Conservation (phyloP, 2,329 filamentous ascomycete species). For the Diaporthe nobilis region DNA sequence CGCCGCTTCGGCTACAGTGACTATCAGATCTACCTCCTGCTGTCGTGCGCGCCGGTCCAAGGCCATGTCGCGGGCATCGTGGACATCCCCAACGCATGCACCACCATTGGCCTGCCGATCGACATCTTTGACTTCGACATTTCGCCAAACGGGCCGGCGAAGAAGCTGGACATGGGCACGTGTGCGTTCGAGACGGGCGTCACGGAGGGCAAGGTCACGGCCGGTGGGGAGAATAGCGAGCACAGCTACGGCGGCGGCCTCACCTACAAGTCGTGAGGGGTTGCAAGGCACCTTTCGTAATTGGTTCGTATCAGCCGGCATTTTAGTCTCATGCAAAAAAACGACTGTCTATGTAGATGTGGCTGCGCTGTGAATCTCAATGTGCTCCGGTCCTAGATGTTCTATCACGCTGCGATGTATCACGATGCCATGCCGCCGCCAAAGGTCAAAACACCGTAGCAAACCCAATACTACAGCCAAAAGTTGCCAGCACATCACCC, state of each 20-base stretch:
- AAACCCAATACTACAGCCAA: neutral
- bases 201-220: conserved; percentile 58
- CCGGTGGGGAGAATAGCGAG: conserved; percentile 62
- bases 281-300: neutral
- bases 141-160: conserved; percentile 71
- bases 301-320: neutral
- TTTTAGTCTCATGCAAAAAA: neutral
- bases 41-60: conserved; percentile 89
- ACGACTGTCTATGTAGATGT: neutral
- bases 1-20: conserved; percentile 78
- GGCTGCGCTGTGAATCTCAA: neutral
- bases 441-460: neutral
- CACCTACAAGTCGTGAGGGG: conserved; percentile 57
- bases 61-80: conserved; percentile 92
- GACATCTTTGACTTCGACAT: conserved; percentile 98
- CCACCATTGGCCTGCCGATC: conserved; percentile 88
- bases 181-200: conserved; percentile 75
- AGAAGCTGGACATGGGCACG: conserved; percentile 73
- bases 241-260: conserved; percentile 65
- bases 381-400: neutral
- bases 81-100: conserved; percentile 92
- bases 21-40: conserved; percentile 87
- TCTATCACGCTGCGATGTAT: conserved; percentile 11
- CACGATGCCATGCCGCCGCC: neutral
- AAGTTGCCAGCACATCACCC: neutral